A percentile compares a stretch with the other conserved stretches of the same genome.
Conservation (phyloP, 768 basidiomycete genomes). For the Trichaptum fuscoviolaceum region DNA sequence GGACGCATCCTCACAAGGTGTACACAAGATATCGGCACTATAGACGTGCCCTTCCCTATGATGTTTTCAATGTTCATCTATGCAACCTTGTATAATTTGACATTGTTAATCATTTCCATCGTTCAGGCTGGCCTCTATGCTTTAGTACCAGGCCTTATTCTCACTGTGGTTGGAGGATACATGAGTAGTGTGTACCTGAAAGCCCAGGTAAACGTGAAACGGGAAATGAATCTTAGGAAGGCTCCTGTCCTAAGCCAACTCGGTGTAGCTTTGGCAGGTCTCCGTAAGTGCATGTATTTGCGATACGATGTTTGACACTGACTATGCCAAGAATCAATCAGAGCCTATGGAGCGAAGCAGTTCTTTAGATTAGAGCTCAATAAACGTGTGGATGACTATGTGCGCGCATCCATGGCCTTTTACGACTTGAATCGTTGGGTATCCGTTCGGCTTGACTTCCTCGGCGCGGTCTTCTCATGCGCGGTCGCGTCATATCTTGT, state of each 20-base stretch:
- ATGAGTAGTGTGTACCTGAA: slow-evolving; percentile 35
- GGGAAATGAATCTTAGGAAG: slow-evolving; percentile 22
- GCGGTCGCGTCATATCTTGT: slow-evolving; percentile 28
- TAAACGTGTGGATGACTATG: slow-evolving; percentile 31
- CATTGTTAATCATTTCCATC: not conserved
- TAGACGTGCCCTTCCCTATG: slow-evolving; percentile 9
- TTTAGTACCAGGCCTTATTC: slow-evolving; percentile 1
- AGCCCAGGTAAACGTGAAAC: slow-evolving; percentile 33
- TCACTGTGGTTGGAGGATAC: not conserved
- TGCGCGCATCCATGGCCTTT: slow-evolving; percentile 19
- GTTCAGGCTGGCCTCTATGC: slow-evolving; percentile 5
- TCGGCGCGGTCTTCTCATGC: slow-evolving; percentile 36
- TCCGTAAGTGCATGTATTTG: slow-evolving; percentile 11
- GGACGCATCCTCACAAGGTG: slow-evolving; percentile 27
- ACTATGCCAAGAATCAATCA: slow-evolving; percentile 27
- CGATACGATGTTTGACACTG: not conserved
- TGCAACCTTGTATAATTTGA: not conserved
- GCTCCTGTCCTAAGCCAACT: slow-evolving; percentile 14
- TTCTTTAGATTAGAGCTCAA: slow-evolving; percentile 23
- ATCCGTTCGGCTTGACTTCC: slow-evolving; percentile 32
- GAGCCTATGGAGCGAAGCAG: slow-evolving; percentile 36
- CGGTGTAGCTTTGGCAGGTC: slow-evolving; percentile 14
- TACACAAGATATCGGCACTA: slow-evolving; percentile 19
- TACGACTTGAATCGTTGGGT: slow-evolving; percentile 32
- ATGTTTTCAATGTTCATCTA: not conserved